phyloP scores from a whole-genome alignment of 2,329 filamentous ascomycete species.

The Diplodia intermedia region DNA sequence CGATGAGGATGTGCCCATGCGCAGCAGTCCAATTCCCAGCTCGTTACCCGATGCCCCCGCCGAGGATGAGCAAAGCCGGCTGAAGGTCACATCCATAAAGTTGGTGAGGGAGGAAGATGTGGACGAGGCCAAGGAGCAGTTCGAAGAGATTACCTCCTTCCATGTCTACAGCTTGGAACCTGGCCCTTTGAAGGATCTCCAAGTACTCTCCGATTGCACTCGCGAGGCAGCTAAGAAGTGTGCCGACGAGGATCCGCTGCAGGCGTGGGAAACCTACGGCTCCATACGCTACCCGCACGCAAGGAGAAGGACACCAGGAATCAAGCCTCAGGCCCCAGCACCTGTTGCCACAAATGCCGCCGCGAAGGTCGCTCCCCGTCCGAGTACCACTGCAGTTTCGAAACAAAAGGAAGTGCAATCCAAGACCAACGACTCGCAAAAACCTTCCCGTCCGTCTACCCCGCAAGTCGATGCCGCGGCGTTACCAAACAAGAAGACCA shows the following conservation, averaged over 20 bases:
- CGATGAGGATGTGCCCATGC: constrained; percentile 70
- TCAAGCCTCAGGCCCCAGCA: constrained; percentile 39
- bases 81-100: constrained; percentile 65
- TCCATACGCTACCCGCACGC: constrained; percentile 76
- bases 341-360: constrained; percentile 37
- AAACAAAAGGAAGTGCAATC: constrained; percentile 38
- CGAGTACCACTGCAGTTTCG: constrained; percentile 33
- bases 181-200: constrained; percentile 65
- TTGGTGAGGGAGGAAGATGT: constrained; percentile 77
- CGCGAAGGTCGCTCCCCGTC: constrained; percentile 38
- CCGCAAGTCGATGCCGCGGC: constrained; percentile 39
- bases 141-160: constrained; percentile 76
- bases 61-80: constrained; percentile 55
- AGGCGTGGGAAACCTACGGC: constrained; percentile 69
- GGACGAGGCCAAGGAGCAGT: constrained; percentile 69
- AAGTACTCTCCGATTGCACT: constrained; percentile 73
- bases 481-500: constrained; percentile 43
- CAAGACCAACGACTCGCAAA: constrained; percentile 43
- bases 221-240: constrained; percentile 64
- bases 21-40: constrained; percentile 71
- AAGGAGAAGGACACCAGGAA: constrained; percentile 56
- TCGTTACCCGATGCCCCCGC: constrained; percentile 54
- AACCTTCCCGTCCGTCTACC: constrained; percentile 43
- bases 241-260: constrained; percentile 65
- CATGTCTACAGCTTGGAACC: constrained; percentile 87